These are phyloP conservation scores for Rhizophagus sp. DNA, from an alignment of 192 early-diverging fungal species.

Conservation along the genomic window DNA sequence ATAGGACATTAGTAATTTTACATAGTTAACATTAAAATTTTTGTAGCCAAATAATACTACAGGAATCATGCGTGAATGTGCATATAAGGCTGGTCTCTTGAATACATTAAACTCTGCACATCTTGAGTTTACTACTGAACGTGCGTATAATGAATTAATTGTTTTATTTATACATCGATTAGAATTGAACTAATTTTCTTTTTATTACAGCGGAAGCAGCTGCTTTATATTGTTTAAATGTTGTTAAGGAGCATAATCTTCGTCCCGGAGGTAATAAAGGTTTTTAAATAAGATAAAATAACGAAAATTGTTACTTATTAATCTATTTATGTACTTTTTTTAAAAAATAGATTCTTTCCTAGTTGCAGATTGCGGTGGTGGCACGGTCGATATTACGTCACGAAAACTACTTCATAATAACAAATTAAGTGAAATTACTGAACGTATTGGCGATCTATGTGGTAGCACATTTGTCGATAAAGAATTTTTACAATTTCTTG, in stretches of 20 bases:
- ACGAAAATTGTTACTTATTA: no score
- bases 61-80: background rate
- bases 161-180: background rate
- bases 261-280: constrained; percentile 1
- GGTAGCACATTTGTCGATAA: constrained; percentile 17
- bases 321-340: background rate
- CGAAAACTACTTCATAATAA: background rate
- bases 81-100: background rate
- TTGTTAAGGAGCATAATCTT: background rate
- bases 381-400: constrained; percentile 12
- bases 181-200: background rate
- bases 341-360: constrained; percentile 5
- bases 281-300: no score
- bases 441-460: constrained; percentile 6
- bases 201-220: background rate
- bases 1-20: background rate
- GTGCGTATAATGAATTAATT: background rate
- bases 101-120: background rate
- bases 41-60: background rate
- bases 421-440: constrained; percentile 20
- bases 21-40: no score
- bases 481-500: constrained; percentile 11
- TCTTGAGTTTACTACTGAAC: constrained; percentile 11
- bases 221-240: constrained; percentile 13
- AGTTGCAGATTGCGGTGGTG: constrained; percentile 19